phyloP scores from a whole-genome alignment of 2,329 filamentous ascomycete genomes.

The Drechslerella coelobrocha region DNA sequence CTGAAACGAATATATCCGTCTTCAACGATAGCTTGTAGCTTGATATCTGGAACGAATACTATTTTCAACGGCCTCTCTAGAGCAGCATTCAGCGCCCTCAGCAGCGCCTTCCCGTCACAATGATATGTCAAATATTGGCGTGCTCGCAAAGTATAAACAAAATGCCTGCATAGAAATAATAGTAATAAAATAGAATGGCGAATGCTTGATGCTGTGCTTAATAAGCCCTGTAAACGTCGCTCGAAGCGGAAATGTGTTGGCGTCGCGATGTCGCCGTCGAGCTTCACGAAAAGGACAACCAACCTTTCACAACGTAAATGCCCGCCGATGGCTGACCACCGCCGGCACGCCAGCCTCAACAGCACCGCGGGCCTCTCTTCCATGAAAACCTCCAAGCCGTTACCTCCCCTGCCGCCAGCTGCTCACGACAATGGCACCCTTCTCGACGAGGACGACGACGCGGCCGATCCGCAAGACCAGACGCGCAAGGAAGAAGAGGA shows the following conservation, averaged over 20 bases:
- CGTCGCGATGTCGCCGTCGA: conserved; percentile 1
- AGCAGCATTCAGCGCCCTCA: no score
- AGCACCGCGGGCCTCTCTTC: conserved; percentile 29
- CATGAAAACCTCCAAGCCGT: conserved; percentile 14
- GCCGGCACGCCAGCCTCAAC: conserved; percentile 38
- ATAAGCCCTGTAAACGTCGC: no score
- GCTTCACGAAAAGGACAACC: conserved; percentile 10
- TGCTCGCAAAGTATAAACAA: background rate
- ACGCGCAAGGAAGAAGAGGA: conserved; percentile 24
- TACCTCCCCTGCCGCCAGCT: background rate
- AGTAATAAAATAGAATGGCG: no score
- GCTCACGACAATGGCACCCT: background rate
- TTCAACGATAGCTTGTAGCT: no score
- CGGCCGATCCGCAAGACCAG: background rate
- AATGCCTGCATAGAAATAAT: background rate
- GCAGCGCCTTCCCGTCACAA: no score
- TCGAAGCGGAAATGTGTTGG: conserved; percentile 1
- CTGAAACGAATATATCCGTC: background rate
- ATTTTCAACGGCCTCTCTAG: no score
- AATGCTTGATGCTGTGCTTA: no score
- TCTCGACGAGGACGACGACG: conserved; percentile 13
- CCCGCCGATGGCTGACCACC: conserved; percentile 38
- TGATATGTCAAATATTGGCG: background rate
- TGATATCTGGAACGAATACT: no score
- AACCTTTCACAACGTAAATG: conserved; percentile 21